Percentiles rank a stretch among this genome's conserved stretches.
Evolutionary conservation across 164 flowering plant genomes (phyloP).

Genomic region (Stephania cephalantha): DNA sequence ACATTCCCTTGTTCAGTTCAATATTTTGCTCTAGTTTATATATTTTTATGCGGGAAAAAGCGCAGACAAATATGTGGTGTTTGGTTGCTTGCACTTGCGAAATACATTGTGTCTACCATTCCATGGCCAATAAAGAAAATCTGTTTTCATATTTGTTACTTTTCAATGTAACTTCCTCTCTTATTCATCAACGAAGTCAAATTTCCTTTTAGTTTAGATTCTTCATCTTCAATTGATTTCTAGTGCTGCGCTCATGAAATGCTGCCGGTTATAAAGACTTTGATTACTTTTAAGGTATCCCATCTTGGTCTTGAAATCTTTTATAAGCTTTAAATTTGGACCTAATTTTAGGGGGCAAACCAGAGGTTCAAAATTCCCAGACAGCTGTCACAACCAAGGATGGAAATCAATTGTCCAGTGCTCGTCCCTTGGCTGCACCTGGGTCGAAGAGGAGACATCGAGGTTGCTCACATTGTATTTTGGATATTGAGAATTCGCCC

Average conservation of each 20-base stretch:
- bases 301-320: too few relatives aligned
- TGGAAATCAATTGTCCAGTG: slow-evolving; percentile 36
- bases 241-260: neutral
- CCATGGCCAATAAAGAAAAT: neutral
- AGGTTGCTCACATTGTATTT: slow-evolving; percentile 75
- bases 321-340: neutral
- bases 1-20: neutral
- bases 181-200: neutral
- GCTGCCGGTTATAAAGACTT: neutral
- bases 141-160: neutral
- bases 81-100: neutral
- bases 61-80: neutral
- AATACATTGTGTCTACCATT: neutral
- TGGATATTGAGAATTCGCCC: slow-evolving; percentile 64
- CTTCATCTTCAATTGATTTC: neutral
- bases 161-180: neutral
- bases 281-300: neutral
- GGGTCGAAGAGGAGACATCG: slow-evolving; percentile 64
- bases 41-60: neutral
- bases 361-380: slow-evolving; percentile 23
- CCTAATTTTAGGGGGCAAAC: slow-evolving; percentile 22
- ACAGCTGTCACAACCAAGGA: slow-evolving; percentile 23
- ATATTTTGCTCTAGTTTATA: neutral
- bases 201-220: neutral
- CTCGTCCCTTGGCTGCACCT: slow-evolving; percentile 37